Evolutionary conservation across 2,329 filamentous ascomycete genomes (phyloP), one percentile per base, ranked within the genome.

Genomic region (Aspergillus flavus): DNA sequence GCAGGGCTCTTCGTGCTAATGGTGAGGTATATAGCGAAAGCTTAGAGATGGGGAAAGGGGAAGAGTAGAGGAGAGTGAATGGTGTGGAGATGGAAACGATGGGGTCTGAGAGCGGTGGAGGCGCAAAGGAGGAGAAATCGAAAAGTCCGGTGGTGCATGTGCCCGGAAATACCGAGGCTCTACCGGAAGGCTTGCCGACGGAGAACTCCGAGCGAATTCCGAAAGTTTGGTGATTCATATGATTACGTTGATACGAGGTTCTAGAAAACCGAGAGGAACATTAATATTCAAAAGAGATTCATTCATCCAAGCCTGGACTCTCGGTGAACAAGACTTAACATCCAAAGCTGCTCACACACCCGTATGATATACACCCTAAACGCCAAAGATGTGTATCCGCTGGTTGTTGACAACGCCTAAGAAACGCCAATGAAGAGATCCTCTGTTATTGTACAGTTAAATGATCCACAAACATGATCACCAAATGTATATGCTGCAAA

Each of bases 111-210:
- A 62, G 63, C 59, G 63, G 66, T 68, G 68, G 68, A 68, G 66
- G 50, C 57, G 57, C 50, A 58, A 60, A 57, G 48, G 60, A 58
- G 61, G 61, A 57, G 61, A 61, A 43, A 46, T 39, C 52, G 26
- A 55, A 55, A 64, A 60, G 57, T 19, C 45, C 36, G 39, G 39
- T 26, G 36, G 58, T 11, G 61, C 68, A 70, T 71, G 69, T 70
- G 69, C 66, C 50, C 58, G 61, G 55, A 57, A 61, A 62, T 65
- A 60, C 67, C 67, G 67, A 69, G 67, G 67, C 66, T 60, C 59
- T 39, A 43, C 48, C 30, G 53, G 56, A 57, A 23, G 46, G 46
- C 52, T 61, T 66, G 63, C 61, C 65, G 65, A 65, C 58, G 34
- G 48, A 50, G 16, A 41, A 41, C 10, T 23, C 57, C 57, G 58